Conservation (phyloP, 1,284 basidiomycete species). For the Irpex lacteus region DNA sequence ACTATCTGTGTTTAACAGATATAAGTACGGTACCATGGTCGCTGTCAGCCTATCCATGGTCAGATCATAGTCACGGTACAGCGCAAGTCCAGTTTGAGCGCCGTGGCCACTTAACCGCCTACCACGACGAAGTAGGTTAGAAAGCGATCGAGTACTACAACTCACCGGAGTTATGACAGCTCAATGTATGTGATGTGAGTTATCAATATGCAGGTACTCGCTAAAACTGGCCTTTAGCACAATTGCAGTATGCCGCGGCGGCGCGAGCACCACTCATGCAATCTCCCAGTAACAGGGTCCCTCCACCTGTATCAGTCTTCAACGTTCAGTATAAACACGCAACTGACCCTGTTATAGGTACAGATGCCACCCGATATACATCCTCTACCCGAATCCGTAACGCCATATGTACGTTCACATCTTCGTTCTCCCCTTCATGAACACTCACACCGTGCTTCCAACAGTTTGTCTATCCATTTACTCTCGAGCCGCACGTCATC, state of each 20-base stretch:
- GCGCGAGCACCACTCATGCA: conserved; percentile 83
- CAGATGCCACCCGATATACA: conserved; percentile 87
- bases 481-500: conserved; percentile 82
- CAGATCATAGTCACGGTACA: too few relatives aligned
- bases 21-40: too few relatives aligned
- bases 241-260: conserved; percentile 69
- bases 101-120: too few relatives aligned
- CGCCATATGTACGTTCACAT: conserved; percentile 72
- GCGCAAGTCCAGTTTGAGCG: too few relatives aligned
- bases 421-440: not conserved
- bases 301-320: conserved; percentile 54
- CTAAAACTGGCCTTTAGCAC: conserved; percentile 16
- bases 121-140: too few relatives aligned
- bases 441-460: not conserved
- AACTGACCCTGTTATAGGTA: conserved; percentile 46
- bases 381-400: conserved; percentile 85
- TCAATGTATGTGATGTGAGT: not conserved
- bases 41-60: too few relatives aligned
- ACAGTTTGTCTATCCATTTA: conserved; percentile 95
- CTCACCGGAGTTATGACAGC: not conserved
- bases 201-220: not conserved
- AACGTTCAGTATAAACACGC: not conserved
- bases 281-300: conserved; percentile 86
- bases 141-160: too few relatives aligned
- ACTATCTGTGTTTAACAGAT: too few relatives aligned